Percentiles rank a stretch among this genome's conserved stretches.
Evolutionary conservation across 1,284 basidiomycete genomes (phyloP).

Genomic region (Moesziomyces globuligerus): DNA sequence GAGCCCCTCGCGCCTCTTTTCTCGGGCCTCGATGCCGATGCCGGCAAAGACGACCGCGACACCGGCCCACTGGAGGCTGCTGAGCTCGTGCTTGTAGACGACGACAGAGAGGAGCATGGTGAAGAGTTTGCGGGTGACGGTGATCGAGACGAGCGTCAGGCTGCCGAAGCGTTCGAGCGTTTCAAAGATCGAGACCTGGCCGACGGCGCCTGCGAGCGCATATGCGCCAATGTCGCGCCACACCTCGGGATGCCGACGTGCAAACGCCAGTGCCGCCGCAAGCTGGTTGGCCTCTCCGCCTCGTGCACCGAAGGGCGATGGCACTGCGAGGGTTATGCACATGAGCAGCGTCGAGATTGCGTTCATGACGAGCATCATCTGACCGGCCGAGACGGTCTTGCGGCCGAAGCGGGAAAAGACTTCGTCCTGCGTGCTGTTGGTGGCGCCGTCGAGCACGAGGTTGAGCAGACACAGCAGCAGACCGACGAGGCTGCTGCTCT

Average conservation of each 20-base stretch:
- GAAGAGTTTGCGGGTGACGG: constrained; percentile 89
- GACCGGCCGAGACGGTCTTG: constrained; percentile 80
- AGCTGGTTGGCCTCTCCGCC: constrained; percentile 38
- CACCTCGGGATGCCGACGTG: constrained; percentile 82
- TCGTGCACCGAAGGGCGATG: constrained; percentile 70
- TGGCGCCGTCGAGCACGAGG: constrained; percentile 88
- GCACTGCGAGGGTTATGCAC: constrained; percentile 70
- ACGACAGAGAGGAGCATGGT: constrained; percentile 96
- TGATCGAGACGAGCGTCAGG: constrained; percentile 73
- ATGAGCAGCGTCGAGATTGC: constrained; percentile 71
- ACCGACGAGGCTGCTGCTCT: constrained; percentile 50
- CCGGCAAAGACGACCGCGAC: constrained; percentile 89
- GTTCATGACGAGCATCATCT: constrained; percentile 99
- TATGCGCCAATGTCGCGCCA: constrained; percentile 82
- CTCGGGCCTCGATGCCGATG: constrained; percentile 89
- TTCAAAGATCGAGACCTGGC: constrained; percentile 98
- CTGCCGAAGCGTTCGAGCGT: constrained; percentile 95
- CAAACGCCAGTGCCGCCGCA: constrained; percentile 71
- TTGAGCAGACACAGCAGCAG: constrained; percentile 82
- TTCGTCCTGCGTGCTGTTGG: constrained; percentile 98
- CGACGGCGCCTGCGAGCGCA: constrained; percentile 88
- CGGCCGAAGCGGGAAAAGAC: constrained; percentile 79
- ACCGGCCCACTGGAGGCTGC: constrained; percentile 87
- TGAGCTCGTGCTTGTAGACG: constrained; percentile 88
- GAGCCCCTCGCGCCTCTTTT: constrained; percentile 49